Base-by-base conservation (phyloP, 1,284 basidiomycete species). In the Sanghuangporus weigelae region DNA sequence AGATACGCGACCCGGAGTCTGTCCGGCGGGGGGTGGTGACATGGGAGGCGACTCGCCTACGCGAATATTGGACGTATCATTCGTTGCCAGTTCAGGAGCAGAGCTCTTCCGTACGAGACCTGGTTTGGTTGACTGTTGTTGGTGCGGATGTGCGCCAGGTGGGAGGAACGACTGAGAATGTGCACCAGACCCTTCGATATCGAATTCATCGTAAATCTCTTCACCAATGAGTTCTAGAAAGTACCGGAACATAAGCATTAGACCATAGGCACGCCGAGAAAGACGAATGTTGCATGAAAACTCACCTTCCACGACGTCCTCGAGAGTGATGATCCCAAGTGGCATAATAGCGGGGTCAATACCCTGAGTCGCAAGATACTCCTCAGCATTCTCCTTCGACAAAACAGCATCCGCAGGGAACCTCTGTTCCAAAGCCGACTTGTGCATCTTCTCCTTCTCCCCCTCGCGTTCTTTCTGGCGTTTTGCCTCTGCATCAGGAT, bases 251-350 rank as follows among this genome's bases (percentile, higher is more conserved):
- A 67, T 60, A 23, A 12, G 63, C 10, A 36, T n/a, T 65, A 31
- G 26, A 4, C 26, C 26, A 31, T 31, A 38, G 23, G n/a, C n/a
- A 21, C n/a, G 38, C 38, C 39, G 56, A 10, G 39, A 42, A 59
- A 35, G 6, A 56, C 36, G 36, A 14, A 31, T 10, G 53, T 14
- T 46, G 21, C 44, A 35, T 68, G 44, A 64, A 68, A 57, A 68
- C 69, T 48, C 63, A 89, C 91, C 89, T 83, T 96, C 94, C 8
- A 96, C 79, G 16, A 96, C 92, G 68, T 96, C 94, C 74, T 96
- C 95, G 2, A 96, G 81, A 1, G 95, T 96, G 68, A 96, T 96
- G 72, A 96, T 94, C 64, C 95, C 95, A 26, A 96, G 78, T 1
- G 93, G 93, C 79, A 85, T 87, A 38, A 90, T 80, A 36, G 86